Percentiles rank a stretch among this genome's conserved stretches.
phyloP scores from a whole-genome alignment of 2,329 filamentous ascomycete species.

The Sporothrix globosa region DNA sequence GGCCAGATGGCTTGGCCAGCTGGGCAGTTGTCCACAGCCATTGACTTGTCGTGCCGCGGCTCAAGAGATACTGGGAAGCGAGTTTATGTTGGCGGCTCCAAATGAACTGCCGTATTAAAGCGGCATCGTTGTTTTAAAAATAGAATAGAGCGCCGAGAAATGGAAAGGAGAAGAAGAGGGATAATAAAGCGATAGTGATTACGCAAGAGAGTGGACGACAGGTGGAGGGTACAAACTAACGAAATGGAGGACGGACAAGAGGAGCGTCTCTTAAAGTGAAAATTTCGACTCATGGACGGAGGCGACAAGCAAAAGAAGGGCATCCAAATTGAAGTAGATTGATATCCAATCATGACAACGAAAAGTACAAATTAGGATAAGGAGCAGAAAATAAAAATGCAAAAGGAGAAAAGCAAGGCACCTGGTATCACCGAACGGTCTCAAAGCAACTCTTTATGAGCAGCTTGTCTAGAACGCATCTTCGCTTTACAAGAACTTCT shows the following conservation, averaged over 20 bases:
- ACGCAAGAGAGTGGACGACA: background rate
- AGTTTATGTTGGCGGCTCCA: constrained; percentile 18
- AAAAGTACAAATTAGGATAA: too few species aligned
- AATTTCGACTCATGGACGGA: too few species aligned
- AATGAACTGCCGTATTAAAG: constrained; percentile 22
- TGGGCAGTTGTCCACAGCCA: constrained; percentile 14
- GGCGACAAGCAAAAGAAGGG: too few species aligned
- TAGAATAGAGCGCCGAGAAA: constrained; percentile 22
- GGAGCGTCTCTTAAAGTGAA: too few species aligned
- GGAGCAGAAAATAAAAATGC: too few species aligned
- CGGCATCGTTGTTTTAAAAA: constrained; percentile 6
- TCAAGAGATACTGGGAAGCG: constrained; percentile 12
- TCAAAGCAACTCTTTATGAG: background rate
- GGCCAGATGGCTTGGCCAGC: constrained; percentile 5
- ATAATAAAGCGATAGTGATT: background rate
- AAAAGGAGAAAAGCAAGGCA: background rate
- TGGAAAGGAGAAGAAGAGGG: background rate
- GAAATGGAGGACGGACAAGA: background rate
- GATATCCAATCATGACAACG: too few species aligned
- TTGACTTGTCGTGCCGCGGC: background rate
- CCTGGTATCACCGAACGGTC: background rate
- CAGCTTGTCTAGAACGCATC: background rate
- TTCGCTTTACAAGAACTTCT: constrained; percentile 24
- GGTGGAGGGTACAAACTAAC: background rate
- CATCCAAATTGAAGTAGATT: too few species aligned